phyloP scores from a whole-genome alignment of 495 filamentous ascomycete species.

The Podospora bellae-mahoneyi region DNA sequence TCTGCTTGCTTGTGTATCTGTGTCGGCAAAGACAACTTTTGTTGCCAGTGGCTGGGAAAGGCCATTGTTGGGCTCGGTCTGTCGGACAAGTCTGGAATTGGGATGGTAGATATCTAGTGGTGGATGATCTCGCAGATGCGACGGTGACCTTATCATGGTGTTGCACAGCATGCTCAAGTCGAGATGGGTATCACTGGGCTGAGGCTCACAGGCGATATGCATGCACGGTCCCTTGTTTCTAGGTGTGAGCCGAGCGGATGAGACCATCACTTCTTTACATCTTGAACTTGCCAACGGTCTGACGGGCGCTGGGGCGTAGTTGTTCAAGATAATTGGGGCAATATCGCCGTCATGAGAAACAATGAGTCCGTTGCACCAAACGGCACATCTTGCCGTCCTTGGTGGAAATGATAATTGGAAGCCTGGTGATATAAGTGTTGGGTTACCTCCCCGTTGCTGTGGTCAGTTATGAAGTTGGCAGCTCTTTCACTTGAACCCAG shows the following conservation, averaged over 20 bases:
- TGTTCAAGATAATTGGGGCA: background rate
- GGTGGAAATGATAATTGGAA: background rate
- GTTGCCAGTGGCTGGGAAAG: background rate
- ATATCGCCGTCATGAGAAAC: background rate
- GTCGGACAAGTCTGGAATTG: background rate
- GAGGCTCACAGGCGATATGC: background rate
- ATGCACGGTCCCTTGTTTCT: constrained; percentile 1
- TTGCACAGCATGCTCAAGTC: constrained; percentile 2
- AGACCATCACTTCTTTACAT: background rate
- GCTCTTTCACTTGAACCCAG: background rate
- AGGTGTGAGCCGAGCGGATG: constrained; percentile 5
- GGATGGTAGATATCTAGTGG: background rate
- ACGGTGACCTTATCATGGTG: background rate
- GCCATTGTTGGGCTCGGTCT: background rate
- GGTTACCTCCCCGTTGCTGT: background rate
- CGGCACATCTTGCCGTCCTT: background rate
- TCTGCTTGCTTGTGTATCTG: background rate
- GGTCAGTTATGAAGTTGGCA: background rate
- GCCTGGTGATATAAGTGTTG: background rate
- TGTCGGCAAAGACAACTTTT: background rate
- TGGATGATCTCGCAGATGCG: background rate
- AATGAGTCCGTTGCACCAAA: background rate
- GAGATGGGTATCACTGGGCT: constrained; percentile 3
- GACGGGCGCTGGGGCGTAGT: background rate
- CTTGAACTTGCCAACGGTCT: background rate